Percentiles rank a stretch among this genome's conserved stretches.
Evolutionary conservation across 192 early-diverging fungal genomes (phyloP).

Genomic region (Backusella parvicylindrica): DNA sequence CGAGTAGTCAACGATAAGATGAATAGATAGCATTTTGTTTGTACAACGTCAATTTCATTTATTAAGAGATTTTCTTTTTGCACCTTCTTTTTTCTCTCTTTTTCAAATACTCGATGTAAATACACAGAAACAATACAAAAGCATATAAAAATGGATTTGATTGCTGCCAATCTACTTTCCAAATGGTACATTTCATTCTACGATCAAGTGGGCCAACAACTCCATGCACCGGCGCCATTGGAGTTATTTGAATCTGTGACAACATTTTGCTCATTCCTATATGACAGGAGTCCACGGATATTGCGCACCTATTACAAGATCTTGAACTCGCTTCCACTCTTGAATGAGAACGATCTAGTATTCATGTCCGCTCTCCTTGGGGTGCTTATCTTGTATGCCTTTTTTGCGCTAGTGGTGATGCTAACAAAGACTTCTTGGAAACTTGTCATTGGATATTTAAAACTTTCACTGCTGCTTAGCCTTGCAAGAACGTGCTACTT

Average conservation of each 20-base stretch:
- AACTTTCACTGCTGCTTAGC: background rate
- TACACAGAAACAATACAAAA: background rate
- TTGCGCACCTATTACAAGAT: background rate
- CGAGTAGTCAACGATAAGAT: background rate
- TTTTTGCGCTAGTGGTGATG: background rate
- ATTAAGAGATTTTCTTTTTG: background rate
- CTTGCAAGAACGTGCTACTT: background rate
- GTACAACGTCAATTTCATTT: background rate
- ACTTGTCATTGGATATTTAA: background rate
- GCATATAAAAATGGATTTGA: background rate
- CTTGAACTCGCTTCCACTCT: background rate
- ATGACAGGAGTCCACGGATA: background rate
- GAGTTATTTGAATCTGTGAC: background rate
- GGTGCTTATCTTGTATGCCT: background rate
- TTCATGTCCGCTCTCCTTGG: background rate
- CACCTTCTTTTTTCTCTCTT: background rate
- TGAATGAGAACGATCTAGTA: background rate
- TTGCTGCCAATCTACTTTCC: slow-evolving; percentile 1
- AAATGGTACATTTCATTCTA: background rate
- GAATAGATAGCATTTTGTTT: background rate
- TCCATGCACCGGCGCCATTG: background rate
- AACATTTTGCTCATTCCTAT: background rate
- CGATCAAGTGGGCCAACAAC: background rate
- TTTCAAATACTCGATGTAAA: background rate
- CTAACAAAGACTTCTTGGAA: background rate